Conservation (phyloP, 2,329 filamentous ascomycete species). For the Diplodia seriata region DNA sequence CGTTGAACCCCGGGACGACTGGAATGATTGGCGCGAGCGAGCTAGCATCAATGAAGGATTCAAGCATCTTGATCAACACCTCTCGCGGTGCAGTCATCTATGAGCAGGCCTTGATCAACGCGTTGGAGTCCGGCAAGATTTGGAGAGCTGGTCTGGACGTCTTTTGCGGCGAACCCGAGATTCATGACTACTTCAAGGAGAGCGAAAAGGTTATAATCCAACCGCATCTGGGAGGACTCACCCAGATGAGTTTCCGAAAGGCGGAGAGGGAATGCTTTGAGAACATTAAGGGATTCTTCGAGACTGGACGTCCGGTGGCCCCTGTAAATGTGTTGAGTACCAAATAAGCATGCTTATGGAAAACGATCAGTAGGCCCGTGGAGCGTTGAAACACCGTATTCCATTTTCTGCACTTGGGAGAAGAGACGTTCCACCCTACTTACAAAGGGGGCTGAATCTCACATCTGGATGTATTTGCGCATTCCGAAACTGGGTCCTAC, state of each 20-base stretch:
- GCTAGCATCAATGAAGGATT: constrained; percentile 57
- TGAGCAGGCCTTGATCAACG: constrained; percentile 56
- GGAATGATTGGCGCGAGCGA: constrained; percentile 50
- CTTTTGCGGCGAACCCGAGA: constrained; percentile 53
- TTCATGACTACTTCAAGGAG: constrained; percentile 53
- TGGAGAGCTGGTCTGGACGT: constrained; percentile 59
- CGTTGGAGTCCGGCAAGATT: constrained; percentile 56
- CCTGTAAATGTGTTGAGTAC: constrained; percentile 44
- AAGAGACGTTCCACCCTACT: too few species aligned
- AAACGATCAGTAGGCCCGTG: too few species aligned
- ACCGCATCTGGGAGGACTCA: constrained; percentile 55
- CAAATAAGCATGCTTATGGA: not conserved
- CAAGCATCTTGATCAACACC: constrained; percentile 59
- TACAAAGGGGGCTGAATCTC: too few species aligned
- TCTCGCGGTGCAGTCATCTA: constrained; percentile 59
- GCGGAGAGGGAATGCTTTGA: constrained; percentile 56
- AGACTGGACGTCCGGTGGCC: constrained; percentile 48
- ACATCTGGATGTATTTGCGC: too few species aligned
- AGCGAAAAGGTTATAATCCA: constrained; percentile 53
- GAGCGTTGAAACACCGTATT: too few species aligned
- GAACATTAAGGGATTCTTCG: constrained; percentile 51
- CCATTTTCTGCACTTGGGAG: too few species aligned
- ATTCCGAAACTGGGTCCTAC: too few species aligned
- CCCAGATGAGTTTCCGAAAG: constrained; percentile 51
- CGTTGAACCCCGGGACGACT: constrained; percentile 51